phyloP scores from a whole-genome alignment of 1,139 yeast genomes.

The Pichia sp. region DNA sequence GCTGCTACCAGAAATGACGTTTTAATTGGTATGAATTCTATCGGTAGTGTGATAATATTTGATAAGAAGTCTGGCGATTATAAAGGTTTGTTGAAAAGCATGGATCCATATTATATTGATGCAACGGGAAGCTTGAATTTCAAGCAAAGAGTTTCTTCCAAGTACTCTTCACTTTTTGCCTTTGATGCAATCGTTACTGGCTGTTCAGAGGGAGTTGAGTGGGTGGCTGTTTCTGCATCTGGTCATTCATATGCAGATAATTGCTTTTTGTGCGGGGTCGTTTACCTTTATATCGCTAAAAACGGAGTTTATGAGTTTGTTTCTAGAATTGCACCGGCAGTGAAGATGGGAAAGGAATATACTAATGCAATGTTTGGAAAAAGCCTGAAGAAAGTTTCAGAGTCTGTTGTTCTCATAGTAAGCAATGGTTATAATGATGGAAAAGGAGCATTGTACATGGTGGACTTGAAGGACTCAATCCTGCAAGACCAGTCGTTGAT shows the following conservation, averaged over 20 bases:
- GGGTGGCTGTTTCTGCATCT: conserved; percentile 22
- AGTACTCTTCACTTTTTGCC: conserved; percentile 25
- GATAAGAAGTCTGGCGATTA: conserved; percentile 10
- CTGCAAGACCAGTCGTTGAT: no score
- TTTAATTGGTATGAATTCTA: conserved; percentile 27
- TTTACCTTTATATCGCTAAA: conserved; percentile 26
- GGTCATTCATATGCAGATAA: conserved; percentile 13
- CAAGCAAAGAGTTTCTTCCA: conserved; percentile 14
- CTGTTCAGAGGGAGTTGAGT: conserved; percentile 14
- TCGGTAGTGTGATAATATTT: conserved; percentile 28
- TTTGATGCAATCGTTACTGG: conserved; percentile 23
- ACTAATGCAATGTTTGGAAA: conserved; percentile 17
- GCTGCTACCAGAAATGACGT: conserved; percentile 19
- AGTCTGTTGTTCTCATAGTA: conserved; percentile 12
- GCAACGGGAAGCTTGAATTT: not conserved
- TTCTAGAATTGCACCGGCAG: conserved; percentile 13
- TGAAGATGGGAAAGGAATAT: not conserved
- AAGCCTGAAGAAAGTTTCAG: conserved; percentile 7
- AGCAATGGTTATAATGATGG: conserved; percentile 24
- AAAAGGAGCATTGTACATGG: conserved; percentile 34
- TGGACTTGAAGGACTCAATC: no score
- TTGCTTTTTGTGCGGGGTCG: conserved; percentile 31
- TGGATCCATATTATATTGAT: not conserved
- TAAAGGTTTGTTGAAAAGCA: not conserved
- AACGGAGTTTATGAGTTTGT: conserved; percentile 4